Evolutionary conservation across 1,139 yeast species (phyloP), one percentile per base, ranked within the genome.

Genomic region (Arxiozyma slooffiae): DNA sequence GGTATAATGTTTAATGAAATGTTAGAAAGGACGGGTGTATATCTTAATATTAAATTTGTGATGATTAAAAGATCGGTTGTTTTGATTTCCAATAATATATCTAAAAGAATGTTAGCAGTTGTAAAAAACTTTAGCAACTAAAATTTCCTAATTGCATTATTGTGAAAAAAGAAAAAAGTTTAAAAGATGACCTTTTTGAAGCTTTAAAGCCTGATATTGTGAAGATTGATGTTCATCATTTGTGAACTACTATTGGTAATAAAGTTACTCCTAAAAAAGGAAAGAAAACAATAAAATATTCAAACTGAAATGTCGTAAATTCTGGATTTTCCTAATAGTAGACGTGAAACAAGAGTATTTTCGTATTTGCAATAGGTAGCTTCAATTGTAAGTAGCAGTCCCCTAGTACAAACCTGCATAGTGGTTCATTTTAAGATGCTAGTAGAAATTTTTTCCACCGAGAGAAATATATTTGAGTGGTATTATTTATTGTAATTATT

Each of bases 171-270:
- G n/a, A 81, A 69, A 71, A 87, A 34, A 85, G 96, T 94, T 81
- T 95, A 1, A 79, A 79, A 48, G 79, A 84, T 56, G 97, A 89
- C 53, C 72, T 88, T 46, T 75, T 83, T 34, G 67, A 78, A 50
- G 76, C 80, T 43, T 63, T 88, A 49, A 79, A 82, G 62, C 82
- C 80, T 58, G 90, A 85, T 60, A 73, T 89, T 34, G 74, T 85
- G 50, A 80, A 78, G 64, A 74, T 82, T 20, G 79, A 88, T 39
- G 68, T 89, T 50, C 78, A 75, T 47, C 95, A 89, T 61, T 75
- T 94, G 1, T 96, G 96, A 6, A 80, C 84, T 56, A 78, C 89
- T 53, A 73, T 89, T 51, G 85, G 88, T 38, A 89, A 88, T 67
- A 87, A 86, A 67, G 74, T 88, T 59, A 75, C 78, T 55, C 69